Base-by-base conservation (phyloP, 129 eudicot genomes). In the Flaveria trinervia region DNA sequence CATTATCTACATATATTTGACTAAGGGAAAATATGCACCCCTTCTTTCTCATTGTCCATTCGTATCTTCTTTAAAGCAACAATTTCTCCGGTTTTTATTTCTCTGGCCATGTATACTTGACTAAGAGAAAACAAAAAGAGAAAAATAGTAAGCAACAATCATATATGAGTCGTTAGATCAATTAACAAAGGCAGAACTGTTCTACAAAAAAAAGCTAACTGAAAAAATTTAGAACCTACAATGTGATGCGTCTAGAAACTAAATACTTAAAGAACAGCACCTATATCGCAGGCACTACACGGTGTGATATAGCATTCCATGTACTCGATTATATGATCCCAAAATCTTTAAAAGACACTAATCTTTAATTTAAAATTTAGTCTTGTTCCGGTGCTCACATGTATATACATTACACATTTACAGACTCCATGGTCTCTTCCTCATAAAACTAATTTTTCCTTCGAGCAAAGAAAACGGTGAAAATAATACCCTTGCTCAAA, bases 41-140 rank as follows among this genome's bases (percentile, higher is more conserved):
- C 94, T 65, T 86, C 87, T 64, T 76, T 82, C 66, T 84, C 89
- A 65, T 84, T 84, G 83, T 86, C 87, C 91, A 86, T 89, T 3
- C 89, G 77, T 44, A 89, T 86, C 74, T 89, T 89, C 86, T 89
- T 89, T 67, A 89, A 76, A 82, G 94, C 94, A 59, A 86, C 91
- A 71, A 86, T 82, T 68, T 89, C 89, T 41, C 91, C 91, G 0
- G 89, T 86, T 80, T 84, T 62, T 51, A 65, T 76, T 51, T 89
- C 94, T 74, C 79, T 89, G 48, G 94, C 94, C 85, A 82, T 84
- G 86, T 84, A 89, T 15, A 88, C 93, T 74, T 83, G 93, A 75
- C 93, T 88, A 85, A 41, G 78, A 66, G 46, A 60, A 33, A 74
- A 67, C 7, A 11, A 46, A 55, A 56, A 28, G 3, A 14, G 9